Conservation (phyloP, 371 early-diverging fungal genomes). For the Mortierella sp. region DNA sequence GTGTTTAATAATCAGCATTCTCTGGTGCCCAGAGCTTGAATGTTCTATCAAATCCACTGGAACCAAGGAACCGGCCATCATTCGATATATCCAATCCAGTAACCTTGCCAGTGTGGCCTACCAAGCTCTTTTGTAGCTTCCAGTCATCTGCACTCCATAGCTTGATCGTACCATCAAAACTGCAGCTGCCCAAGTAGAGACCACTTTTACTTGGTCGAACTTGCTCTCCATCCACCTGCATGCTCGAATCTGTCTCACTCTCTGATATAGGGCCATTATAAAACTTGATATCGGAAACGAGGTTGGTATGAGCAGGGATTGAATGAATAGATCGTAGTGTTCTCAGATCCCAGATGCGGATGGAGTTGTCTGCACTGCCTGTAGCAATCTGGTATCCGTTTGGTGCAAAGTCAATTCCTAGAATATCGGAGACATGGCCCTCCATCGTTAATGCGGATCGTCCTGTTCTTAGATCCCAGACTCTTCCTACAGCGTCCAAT, state of each 20-base stretch:
- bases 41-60: conserved; percentile 92
- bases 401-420: conserved; percentile 91
- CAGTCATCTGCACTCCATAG: conserved; percentile 95
- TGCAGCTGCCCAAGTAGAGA: conserved; percentile 74
- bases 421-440: conserved; percentile 93
- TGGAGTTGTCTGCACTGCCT: conserved; percentile 85
- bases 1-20: conserved; percentile 36
- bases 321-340: conserved; percentile 80
- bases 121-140: conserved; percentile 86
- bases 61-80: conserved; percentile 88
- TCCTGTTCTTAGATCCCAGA: conserved; percentile 97
- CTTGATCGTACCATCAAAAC: conserved; percentile 94
- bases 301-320: conserved; percentile 93
- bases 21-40: conserved; percentile 90
- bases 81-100: conserved; percentile 87
- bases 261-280: conserved; percentile 58
- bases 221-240: conserved; percentile 50
- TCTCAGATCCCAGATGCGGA: conserved; percentile 95
- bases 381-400: conserved; percentile 86
- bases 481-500: conserved; percentile 89
- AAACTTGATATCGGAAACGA: conserved; percentile 89
- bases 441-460: conserved; percentile 88
- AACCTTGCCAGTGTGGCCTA: conserved; percentile 93
- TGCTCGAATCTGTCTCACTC: conserved; percentile 7
- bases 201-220: conserved; percentile 57